Conservation (phyloP, 768 basidiomycete species). For the Daedaleopsis sinensis region DNA sequence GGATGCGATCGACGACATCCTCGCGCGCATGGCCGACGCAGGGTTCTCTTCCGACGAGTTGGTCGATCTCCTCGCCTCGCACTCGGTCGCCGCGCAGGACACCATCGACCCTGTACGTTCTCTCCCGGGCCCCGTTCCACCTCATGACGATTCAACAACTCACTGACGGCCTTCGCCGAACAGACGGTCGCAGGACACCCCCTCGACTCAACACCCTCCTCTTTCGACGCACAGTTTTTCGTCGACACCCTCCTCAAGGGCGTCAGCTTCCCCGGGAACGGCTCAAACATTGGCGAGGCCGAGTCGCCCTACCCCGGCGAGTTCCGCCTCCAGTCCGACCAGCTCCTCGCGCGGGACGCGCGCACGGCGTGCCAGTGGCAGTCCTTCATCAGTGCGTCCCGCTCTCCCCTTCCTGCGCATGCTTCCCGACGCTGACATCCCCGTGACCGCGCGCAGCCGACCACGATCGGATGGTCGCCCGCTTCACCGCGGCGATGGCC, state of each 20-base stretch:
- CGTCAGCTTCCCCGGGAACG: conserved; percentile 23
- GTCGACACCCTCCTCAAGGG: conserved; percentile 22
- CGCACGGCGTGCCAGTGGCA: conserved; percentile 39
- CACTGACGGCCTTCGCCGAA: too few species aligned
- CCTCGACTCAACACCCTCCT: conserved; percentile 30
- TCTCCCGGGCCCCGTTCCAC: too few species aligned
- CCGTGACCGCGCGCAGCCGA: conserved; percentile 2
- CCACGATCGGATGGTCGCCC: conserved; percentile 24
- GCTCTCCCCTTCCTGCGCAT: background rate
- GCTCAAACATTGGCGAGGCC: conserved; percentile 29
- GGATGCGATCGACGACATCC: conserved; percentile 18
- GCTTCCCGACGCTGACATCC: background rate
- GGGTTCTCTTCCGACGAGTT: conserved; percentile 15
- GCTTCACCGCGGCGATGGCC: conserved; percentile 30
- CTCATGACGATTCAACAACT: too few species aligned
- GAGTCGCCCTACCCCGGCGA: conserved; percentile 34
- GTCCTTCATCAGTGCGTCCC: conserved; percentile 20
- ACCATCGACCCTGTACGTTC: conserved; percentile 21
- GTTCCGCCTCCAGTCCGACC: conserved; percentile 38
- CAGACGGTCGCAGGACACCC: conserved; percentile 16
- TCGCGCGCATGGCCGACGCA: conserved; percentile 15
- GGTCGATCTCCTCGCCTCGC: conserved; percentile 26
- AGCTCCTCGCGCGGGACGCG: conserved; percentile 22
- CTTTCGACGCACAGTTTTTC: conserved; percentile 34
- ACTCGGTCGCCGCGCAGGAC: conserved; percentile 29